These are phyloP conservation scores for Aspergillaceae sp. DNA, from an alignment of 2,329 filamentous ascomycete genomes.

Conservation along the genomic window DNA sequence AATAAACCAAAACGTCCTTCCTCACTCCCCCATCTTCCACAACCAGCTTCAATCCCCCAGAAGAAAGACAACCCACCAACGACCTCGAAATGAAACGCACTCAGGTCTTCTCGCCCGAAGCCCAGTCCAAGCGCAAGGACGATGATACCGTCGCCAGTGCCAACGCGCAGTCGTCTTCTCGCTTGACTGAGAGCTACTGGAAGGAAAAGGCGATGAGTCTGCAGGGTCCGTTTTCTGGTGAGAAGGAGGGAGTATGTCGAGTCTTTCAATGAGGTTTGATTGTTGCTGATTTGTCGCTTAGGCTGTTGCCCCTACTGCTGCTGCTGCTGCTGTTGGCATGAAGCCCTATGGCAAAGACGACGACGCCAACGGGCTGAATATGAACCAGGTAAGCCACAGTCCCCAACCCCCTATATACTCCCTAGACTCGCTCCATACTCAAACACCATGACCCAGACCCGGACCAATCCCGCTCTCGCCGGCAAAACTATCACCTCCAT, in stretches of 20 bases:
- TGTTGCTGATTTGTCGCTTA: too few relatives aligned
- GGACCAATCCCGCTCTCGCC: conserved; percentile 4
- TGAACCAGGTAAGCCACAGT: background rate
- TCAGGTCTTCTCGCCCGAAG: background rate
- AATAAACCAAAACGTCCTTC: too few relatives aligned
- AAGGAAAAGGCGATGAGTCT: background rate
- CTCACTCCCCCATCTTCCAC: too few relatives aligned
- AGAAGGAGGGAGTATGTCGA: too few relatives aligned
- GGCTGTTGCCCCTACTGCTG: too few relatives aligned
- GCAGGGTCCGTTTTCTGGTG: background rate
- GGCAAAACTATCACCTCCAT: conserved; percentile 12
- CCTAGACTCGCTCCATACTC: background rate
- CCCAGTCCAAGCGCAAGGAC: background rate
- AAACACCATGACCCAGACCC: background rate
- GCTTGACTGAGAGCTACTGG: background rate
- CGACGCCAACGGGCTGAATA: too few relatives aligned
- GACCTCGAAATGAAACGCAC: background rate
- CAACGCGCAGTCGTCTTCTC: background rate
- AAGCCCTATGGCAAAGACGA: too few relatives aligned
- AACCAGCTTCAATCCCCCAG: too few relatives aligned
- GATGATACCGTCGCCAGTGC: background rate
- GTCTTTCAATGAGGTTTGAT: too few relatives aligned
- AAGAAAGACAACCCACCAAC: background rate
- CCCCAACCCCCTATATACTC: background rate
- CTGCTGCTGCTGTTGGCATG: too few relatives aligned